Base-by-base conservation (phyloP, 371 early-diverging fungal species). In the Mucor piriformis region DNA sequence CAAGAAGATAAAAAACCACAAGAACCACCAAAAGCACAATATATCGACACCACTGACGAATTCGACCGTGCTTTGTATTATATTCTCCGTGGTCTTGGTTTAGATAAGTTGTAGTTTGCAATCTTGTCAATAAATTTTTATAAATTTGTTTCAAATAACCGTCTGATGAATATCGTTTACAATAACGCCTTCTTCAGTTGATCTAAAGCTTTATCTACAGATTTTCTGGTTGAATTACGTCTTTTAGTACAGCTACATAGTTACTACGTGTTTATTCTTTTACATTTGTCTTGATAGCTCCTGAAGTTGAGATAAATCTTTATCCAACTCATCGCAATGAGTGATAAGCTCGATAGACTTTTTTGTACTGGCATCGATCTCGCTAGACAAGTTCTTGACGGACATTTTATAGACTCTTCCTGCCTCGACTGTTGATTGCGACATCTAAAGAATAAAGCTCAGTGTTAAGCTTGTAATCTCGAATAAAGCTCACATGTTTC, bases 271-370 rank as follows among this genome's bases (percentile, higher is more conserved):
- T 53, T 8, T 53, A n/a, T 11, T 15, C 10, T 27, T 24, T 59
- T 59, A 69, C 69, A 69, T 59, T 55, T 69, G 69, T 35, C 52
- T 47, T 2, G 65, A 57, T 18, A 69, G 46, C 34, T 54, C 59
- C 1, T 29, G 27, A 25, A 69, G 38, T 21, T 69, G 69, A 3
- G 65, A 46, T 3, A 69, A 37, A 25, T 69, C 69, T 37, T 69
- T 69, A 35, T 69, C 69, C 2, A 69, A 37, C 35, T 69, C 69
- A 51, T 69, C 69, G 43, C 69, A 69, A 34, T 69, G 62, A 4
- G 69, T 64, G 23, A 69, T 69, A 5, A 69, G 7, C 15, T 61
- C 58, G 15, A 64, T 44, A 3, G 64, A 54, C 35, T 55, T 61
- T 35, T 54, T 49, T 2, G 57, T 64, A 34, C 65, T 64, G 5